phyloP scores from a whole-genome alignment of 2,329 filamentous ascomycete genomes.

The Aspergillus ibericus region DNA sequence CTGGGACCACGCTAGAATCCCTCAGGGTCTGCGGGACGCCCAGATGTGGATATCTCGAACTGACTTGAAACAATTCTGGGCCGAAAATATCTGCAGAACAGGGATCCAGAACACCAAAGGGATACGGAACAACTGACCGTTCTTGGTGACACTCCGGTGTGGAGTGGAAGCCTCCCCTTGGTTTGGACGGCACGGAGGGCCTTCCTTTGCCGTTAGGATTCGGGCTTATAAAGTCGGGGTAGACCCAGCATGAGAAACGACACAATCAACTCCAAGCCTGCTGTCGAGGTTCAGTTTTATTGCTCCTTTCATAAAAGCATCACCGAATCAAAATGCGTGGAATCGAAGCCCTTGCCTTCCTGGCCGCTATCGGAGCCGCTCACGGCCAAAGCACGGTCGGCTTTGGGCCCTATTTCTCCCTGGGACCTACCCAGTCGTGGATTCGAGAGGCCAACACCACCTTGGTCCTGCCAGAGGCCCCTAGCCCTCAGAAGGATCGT shows the following conservation, averaged over 20 bases:
- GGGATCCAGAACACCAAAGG: neutral
- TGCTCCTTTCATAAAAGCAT: neutral
- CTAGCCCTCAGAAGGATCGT: conserved; percentile 27
- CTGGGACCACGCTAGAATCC: neutral
- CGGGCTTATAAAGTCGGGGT: neutral
- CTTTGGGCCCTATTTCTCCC: conserved; percentile 34
- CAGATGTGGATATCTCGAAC: neutral
- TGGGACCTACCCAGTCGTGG: conserved; percentile 33
- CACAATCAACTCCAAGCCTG: neutral
- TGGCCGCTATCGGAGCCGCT: conserved; percentile 18
- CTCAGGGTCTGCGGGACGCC: neutral
- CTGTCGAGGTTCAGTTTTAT: neutral
- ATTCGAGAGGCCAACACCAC: conserved; percentile 35
- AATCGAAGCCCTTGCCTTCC: conserved; percentile 8
- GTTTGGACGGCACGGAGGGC: neutral
- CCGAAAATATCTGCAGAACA: neutral
- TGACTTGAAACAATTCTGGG: neutral
- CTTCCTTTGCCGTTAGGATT: neutral
- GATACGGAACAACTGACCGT: neutral
- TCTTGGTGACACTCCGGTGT: neutral
- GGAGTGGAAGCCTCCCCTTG: neutral
- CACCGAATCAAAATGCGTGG: neutral
- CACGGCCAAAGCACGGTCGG: conserved; percentile 21
- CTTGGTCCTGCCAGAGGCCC: conserved; percentile 28
- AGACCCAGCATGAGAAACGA: neutral